Base-by-base conservation (phyloP, 306 rosid species). In the Gastrolobium bilobum region DNA sequence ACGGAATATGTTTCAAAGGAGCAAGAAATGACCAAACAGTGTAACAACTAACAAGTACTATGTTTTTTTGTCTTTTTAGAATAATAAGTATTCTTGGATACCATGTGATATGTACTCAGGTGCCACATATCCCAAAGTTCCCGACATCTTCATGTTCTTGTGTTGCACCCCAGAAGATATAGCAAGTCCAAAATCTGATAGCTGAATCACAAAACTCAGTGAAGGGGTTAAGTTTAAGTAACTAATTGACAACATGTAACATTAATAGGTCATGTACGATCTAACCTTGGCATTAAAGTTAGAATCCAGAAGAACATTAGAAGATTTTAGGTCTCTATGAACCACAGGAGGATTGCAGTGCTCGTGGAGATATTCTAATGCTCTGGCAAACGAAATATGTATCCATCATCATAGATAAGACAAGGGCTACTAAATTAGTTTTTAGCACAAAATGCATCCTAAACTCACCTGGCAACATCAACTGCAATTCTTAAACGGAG, bases 361-460 rank as follows among this genome's bases (percentile, higher is more conserved):
- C 86, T 94, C 98, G 5, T 94, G 97, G 76, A 94, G 97, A 87
- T 89, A 89, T 80, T 94, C 97, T 82, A 94, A 77, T 48, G 94
- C 98, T 82, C 98, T 94, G 76, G 35, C 51, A 83, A 54, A 82
- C 37, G 31, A 58, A 77, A 53, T 29, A 77, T 66, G 67, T 50
- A 63, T 54, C 26, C 66, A 57, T 59, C 47, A 67, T 14, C 54
- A 66, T 76, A 46, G 42, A 59, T 65, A 15, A 70, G 53, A 73
- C 44, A 63, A 56, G 33, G 1, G 14, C 38, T 48, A 11, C 3
- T 50, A 38, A 72, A 57, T 26, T 46, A 80, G 34, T 15, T 29
- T 60, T n/a, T 5, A 75, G 56, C 7, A 60, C 15, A 56, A 46
- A 43, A 50, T 33, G 74, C 4, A 7, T 40, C 63, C 59, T 44